These are phyloP conservation scores for Pezicula rhizophila DNA, from an alignment of 2,329 filamentous ascomycete species.

Conservation along the genomic window DNA sequence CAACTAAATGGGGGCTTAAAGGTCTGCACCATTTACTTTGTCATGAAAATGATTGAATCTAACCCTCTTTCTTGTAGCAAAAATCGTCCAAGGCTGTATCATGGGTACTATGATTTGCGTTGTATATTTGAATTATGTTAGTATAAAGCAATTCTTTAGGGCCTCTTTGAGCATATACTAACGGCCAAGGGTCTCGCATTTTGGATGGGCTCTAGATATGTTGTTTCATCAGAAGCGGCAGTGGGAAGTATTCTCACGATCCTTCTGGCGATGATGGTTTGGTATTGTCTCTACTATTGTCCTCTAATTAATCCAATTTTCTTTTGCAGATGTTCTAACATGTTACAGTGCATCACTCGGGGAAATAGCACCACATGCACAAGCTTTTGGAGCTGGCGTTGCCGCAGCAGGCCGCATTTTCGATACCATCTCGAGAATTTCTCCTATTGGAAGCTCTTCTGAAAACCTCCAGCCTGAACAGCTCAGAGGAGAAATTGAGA, in stretches of 20 bases:
- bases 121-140: constrained; percentile 74
- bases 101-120: constrained; percentile 75
- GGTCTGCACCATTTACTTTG: no score
- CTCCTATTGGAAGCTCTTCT: constrained; percentile 70
- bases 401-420: constrained; percentile 85
- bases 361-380: constrained; percentile 70
- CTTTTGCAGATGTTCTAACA: no score
- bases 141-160: no score
- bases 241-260: constrained; percentile 9
- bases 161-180: no score
- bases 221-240: constrained; percentile 8
- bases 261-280: constrained; percentile 60
- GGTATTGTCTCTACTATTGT: no score
- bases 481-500: constrained; percentile 68
- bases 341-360: no score
- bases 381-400: constrained; percentile 75
- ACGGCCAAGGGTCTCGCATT: constrained; percentile 44
- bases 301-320: no score
- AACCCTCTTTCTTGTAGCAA: no score
- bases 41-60: no score
- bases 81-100: constrained; percentile 63
- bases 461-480: constrained; percentile 58
- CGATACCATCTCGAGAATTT: constrained; percentile 79
- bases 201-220: constrained; percentile 13
- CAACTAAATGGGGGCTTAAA: constrained; percentile 60